Percentiles rank a stretch among this genome's conserved stretches.
phyloP scores from a whole-genome alignment of 1,139 yeast species.

The Saccharomyces hybrid region DNA sequence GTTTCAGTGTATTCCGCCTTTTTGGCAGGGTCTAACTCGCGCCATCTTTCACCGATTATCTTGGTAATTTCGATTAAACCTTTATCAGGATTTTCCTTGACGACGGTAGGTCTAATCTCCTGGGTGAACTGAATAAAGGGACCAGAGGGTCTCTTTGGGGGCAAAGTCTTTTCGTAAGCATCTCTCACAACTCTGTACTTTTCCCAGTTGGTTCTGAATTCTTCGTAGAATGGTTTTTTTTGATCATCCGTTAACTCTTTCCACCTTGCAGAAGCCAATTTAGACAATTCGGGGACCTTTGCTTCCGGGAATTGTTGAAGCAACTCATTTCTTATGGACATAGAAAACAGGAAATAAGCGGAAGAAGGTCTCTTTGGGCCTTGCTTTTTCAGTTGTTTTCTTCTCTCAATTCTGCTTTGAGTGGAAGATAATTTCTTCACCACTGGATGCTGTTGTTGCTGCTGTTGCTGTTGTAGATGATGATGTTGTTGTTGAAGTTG shows the following conservation, averaged over 20 bases:
- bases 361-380: constrained; percentile 34
- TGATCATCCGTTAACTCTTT: constrained; percentile 30
- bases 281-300: constrained; percentile 32
- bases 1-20: constrained; percentile 31
- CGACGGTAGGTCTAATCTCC: constrained; percentile 28
- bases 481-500: constrained; percentile 4
- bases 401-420: constrained; percentile 31
- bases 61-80: constrained; percentile 31
- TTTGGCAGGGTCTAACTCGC: constrained; percentile 24
- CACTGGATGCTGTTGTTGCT: constrained; percentile 2
- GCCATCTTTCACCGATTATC: constrained; percentile 32
- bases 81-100: constrained; percentile 30
- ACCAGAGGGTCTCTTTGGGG: constrained; percentile 34
- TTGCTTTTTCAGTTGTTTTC: constrained; percentile 30
- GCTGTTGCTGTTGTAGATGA: constrained; percentile 2
- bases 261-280: constrained; percentile 32
- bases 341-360: constrained; percentile 32
- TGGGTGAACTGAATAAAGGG: constrained; percentile 32
- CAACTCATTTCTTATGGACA: constrained; percentile 29
- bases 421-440: constrained; percentile 29
- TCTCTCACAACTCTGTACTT: constrained; percentile 30
- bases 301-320: constrained; percentile 30
- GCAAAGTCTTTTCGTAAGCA: constrained; percentile 30
- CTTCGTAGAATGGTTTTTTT: constrained; percentile 30
- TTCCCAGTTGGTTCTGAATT: constrained; percentile 31